Evolutionary conservation across 371 early-diverging fungal species (phyloP).

Genomic region (Caulochytrium protostelioides): DNA sequence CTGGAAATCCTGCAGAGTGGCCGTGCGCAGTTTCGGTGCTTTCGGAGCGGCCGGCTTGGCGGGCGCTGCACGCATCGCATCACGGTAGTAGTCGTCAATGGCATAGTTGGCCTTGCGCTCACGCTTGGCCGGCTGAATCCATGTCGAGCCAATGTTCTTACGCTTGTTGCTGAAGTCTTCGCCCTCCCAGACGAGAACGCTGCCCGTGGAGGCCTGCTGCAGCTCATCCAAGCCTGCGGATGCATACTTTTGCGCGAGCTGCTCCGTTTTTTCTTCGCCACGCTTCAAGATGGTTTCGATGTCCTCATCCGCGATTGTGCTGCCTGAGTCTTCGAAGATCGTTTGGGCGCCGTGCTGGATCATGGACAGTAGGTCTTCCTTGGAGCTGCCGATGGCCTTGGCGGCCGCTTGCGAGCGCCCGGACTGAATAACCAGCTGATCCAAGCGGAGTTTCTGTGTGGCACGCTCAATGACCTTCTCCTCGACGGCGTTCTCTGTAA

Average conservation of each 20-base stretch:
- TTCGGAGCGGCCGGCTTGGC: conserved; percentile 9
- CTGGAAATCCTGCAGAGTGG: conserved; percentile 54
- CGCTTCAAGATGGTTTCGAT: conserved; percentile 71
- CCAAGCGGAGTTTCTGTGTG: conserved; percentile 87
- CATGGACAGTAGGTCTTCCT: conserved; percentile 81
- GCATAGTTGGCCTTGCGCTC: conserved; percentile 70
- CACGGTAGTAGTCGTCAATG: conserved; percentile 69
- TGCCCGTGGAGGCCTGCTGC: conserved; percentile 42
- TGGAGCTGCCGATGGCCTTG: conserved; percentile 14
- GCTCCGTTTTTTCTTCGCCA: conserved; percentile 77
- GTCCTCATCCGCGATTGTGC: conserved; percentile 38
- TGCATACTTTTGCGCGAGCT: conserved; percentile 67
- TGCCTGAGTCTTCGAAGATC: conserved; percentile 35
- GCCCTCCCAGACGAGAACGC: conserved; percentile 89
- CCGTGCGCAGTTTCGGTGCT: conserved; percentile 6
- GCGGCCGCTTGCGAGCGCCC: conserved; percentile 32
- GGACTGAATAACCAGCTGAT: conserved; percentile 95
- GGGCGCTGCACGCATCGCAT: conserved; percentile 54
- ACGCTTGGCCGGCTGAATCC: conserved; percentile 77
- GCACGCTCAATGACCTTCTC: conserved; percentile 93
- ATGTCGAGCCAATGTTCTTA: conserved; percentile 19
- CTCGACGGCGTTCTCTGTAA: conserved; percentile 90
- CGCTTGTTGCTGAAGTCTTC: conserved; percentile 52
- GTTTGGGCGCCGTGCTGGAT: conserved; percentile 88
- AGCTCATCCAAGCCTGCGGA: conserved; percentile 74